A percentile compares a stretch with the other conserved stretches of the same genome.
phyloP scores from a whole-genome alignment of 345 rosid genomes.

The Eucalyptus leucophloia region DNA sequence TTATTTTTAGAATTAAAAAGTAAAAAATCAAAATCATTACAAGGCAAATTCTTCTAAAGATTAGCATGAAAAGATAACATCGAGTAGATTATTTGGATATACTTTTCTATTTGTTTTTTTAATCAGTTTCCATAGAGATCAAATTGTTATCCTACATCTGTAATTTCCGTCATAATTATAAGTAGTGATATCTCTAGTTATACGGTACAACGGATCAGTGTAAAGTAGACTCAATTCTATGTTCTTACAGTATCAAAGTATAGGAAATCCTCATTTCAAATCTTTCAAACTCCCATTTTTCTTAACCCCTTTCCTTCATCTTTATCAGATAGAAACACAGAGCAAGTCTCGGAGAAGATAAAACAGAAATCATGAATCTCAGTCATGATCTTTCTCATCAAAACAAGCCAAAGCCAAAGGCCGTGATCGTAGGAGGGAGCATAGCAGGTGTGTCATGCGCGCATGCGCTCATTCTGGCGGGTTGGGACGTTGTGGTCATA shows the following conservation, averaged over 20 bases:
- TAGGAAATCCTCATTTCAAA: no score
- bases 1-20: not conserved
- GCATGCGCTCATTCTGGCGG: conserved; percentile 51
- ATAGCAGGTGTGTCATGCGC: conserved; percentile 72
- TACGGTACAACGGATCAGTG: no score
- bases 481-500: conserved; percentile 53
- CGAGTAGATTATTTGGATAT: no score
- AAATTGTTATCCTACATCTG: no score
- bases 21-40: no score
- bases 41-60: no score
- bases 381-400: not conserved
- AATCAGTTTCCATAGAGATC: not conserved
- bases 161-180: no score
- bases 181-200: not conserved
- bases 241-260: no score
- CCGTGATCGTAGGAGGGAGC: conserved; percentile 69
- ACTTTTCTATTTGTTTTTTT: no score
- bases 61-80: no score
- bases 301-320: not conserved
- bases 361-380: not conserved
- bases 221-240: not conserved
- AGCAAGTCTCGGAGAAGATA: not conserved
- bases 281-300: no score
- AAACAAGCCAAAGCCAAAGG: conserved; percentile 14
- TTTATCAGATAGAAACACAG: not conserved